Evolutionary conservation across 1,284 basidiomycete genomes (phyloP).

Genomic region (Tilletia indica): DNA sequence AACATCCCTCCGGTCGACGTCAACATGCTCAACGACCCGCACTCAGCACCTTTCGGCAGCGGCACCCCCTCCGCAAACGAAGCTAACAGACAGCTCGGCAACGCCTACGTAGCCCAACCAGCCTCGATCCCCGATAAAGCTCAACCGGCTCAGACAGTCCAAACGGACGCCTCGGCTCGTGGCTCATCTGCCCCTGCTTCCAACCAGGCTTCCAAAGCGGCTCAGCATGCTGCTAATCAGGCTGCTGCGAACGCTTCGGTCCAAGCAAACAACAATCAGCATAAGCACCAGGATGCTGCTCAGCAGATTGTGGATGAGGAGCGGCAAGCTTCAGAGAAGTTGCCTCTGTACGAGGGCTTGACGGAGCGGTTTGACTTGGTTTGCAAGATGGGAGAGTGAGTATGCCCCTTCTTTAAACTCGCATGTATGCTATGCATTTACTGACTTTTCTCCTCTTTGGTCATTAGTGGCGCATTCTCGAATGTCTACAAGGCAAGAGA

Average conservation of each 20-base stretch:
- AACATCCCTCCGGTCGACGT: constrained; percentile 23
- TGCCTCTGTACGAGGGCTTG: constrained; percentile 48
- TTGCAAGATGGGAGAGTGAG: constrained; percentile 51
- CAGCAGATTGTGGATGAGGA: constrained; percentile 48
- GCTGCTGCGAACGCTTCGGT: constrained; percentile 26
- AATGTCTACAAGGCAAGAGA: constrained; percentile 95
- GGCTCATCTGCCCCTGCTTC: constrained; percentile 1
- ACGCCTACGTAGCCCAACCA: constrained; percentile 27
- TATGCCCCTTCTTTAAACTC: neutral
- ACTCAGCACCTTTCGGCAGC: constrained; percentile 21
- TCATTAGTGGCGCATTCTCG: constrained; percentile 78
- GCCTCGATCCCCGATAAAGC: constrained; percentile 34
- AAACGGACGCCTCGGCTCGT: constrained; percentile 13
- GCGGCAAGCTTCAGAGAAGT: constrained; percentile 42
- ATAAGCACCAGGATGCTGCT: constrained; percentile 10
- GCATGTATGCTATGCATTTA: neutral
- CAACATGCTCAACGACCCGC: constrained; percentile 1
- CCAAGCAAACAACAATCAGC: neutral
- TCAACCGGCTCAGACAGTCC: constrained; percentile 23
- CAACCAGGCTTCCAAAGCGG: constrained; percentile 17
- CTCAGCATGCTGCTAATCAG: constrained; percentile 28
- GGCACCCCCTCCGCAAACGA: constrained; percentile 18
- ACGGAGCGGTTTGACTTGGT: constrained; percentile 47
- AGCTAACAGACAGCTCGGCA: constrained; percentile 24
- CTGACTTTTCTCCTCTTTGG: too few relatives aligned